Evolutionary conservation across 2,329 filamentous ascomycete species (phyloP), one percentile per base, ranked within the genome.

Genomic region (Clonostachys sp.): DNA sequence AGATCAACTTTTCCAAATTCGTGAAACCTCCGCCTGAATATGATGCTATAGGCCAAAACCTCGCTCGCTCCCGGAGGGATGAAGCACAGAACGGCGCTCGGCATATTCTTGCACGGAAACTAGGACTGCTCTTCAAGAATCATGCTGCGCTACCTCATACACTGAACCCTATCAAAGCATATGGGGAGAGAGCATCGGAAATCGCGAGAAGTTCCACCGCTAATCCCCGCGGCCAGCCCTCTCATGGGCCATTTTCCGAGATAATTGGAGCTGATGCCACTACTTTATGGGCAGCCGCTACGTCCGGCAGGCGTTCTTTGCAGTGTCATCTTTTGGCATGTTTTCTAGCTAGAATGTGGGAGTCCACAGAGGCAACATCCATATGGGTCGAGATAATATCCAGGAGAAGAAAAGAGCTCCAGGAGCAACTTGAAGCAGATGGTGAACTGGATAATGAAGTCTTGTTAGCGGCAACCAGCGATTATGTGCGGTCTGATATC

Each of bases 201-300:
- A 65, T 68, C 20, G 14, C 24, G 20, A 42, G 3, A 24, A 18
- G 33, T 16, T 18, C 44, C 12, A 35, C n/a, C 3, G 18, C 34
- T 3, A 45, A 38, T 20, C 30, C 16, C 7, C n/a, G 33, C 13
- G 44, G 44, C 18, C 18, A 4, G 20, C 6, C 41, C 7, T 13
- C 42, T 13, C 16, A 52, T 35, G 48, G 51, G 2, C 46, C 53
- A 1, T 63, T 67, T 40, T 42, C 46, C 1, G 47, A 42, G 2
- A 47, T 60, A 16, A 51, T 51, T 5, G 64, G 64, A 1, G 34
- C 51, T 1, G 64, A 69, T 47, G 62, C 53, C 2, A 65, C 65
- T 0, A 55, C 53, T 2, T 60, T 69, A 4, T 69, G 64, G 64
- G 66, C 66, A 4, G 62, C 62, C 1, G 66, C 65, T 6, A 70